Base-by-base conservation (phyloP, 106 monocot species). In the Dendrobium nobile region DNA sequence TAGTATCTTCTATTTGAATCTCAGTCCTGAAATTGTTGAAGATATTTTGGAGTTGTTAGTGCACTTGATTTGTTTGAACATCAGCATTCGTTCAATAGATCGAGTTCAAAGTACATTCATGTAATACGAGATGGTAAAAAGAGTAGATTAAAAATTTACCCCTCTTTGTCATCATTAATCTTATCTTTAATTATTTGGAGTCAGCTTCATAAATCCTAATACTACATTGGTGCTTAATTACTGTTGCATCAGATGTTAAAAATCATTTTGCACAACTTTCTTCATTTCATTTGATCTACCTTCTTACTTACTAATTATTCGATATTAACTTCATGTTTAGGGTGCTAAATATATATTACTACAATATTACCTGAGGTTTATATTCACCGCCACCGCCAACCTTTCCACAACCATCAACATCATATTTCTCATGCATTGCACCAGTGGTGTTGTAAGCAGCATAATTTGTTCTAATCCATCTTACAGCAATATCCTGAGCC, bases 401-500 rank as follows among this genome's bases (percentile, higher is more conserved):
- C 67, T 77, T 82, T 79, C 99, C 99, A 85, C 95, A 99, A 13
- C 78, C 51, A 37, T 81, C 81, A 4, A 95, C 99, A 87, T 99
- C 81, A 61, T 91, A 95, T 65, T 99, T 99, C 80, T 99, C 99
- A 79, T 95, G 91, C 93, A 99, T 99, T 55, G 88, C 80, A 27
- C 95, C 91, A 20, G 89, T 92, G 18, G 79, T 82, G 13, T 87
- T 90, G 75, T 83, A 99, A 82, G 95, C 87, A 78, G 61, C 95
- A 86, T 87, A 91, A 75, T 95, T 99, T 80, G 99, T 91, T 90
- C 79, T 91, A 42, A 95, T 90, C 99, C 99, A 99, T 41, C 90
- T 91, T 55, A 85, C 75, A 24, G 91, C 91, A 67, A 98, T 94
- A 73, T 91, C 84, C 82, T 99, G 88, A 45, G 90, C 93, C 58